Percentiles rank a stretch among this genome's conserved stretches.
Conservation (phyloP, 495 filamentous ascomycete species). For the Penicillium paradoxum region DNA sequence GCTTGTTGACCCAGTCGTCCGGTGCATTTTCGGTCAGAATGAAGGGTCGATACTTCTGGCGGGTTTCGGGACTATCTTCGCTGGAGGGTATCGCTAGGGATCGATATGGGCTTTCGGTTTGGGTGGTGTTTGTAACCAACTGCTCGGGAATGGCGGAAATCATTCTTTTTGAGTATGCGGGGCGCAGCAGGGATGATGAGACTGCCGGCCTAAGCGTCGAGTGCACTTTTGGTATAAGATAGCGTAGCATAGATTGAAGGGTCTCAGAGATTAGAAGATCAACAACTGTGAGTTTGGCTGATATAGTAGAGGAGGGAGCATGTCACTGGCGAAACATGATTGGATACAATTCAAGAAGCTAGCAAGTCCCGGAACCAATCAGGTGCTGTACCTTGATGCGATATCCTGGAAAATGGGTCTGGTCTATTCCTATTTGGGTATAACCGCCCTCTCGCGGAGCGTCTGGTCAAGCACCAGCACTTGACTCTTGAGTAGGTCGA, state of each 20-base stretch:
- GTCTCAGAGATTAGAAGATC: not conserved
- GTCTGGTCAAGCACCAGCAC: too few relatives aligned
- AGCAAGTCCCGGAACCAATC: too few relatives aligned
- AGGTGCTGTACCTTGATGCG: too few relatives aligned
- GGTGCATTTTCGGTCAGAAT: slow-evolving; percentile 34
- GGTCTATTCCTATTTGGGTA: too few relatives aligned
- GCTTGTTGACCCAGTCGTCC: slow-evolving; percentile 50
- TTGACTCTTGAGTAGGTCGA: too few relatives aligned
- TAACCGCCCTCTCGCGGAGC: too few relatives aligned
- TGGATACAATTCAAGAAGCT: not conserved
- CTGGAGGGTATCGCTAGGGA: slow-evolving; percentile 39
- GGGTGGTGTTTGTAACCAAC: slow-evolving; percentile 1
- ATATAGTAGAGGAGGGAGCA: not conserved
- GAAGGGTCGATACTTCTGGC: slow-evolving; percentile 56
- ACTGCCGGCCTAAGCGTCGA: not conserved
- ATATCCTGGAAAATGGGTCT: too few relatives aligned
- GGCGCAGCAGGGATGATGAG: slow-evolving; percentile 1
- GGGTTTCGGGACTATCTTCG: slow-evolving; percentile 46
- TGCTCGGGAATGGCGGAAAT: slow-evolving; percentile 2
- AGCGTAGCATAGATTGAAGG: not conserved
- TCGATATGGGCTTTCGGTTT: slow-evolving; percentile 1
- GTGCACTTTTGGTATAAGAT: not conserved
- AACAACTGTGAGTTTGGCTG: not conserved
- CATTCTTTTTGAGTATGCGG: slow-evolving; percentile 6
- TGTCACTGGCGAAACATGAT: not conserved